Percentiles rank a stretch among this genome's conserved stretches.
Evolutionary conservation across 495 filamentous ascomycete species (phyloP).

Genomic region (Glarea lozoyensis): DNA sequence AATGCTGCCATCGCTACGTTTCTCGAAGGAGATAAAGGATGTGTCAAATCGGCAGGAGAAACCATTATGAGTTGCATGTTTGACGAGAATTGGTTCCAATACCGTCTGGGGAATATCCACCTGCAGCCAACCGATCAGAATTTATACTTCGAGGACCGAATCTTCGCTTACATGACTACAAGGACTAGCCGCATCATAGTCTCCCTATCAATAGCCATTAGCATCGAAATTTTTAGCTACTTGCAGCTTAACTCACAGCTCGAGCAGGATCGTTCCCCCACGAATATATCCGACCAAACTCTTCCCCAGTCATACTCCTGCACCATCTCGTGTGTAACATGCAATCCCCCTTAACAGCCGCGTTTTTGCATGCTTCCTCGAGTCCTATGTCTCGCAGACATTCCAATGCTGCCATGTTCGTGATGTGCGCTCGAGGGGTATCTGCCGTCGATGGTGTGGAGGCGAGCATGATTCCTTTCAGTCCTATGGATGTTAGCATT

Average conservation of each 20-base stretch:
- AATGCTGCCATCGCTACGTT: conserved; percentile 20
- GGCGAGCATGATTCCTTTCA: conserved; percentile 38
- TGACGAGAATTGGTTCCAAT: conserved; percentile 35
- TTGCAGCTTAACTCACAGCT: conserved; percentile 19
- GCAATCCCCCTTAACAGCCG: conserved; percentile 28
- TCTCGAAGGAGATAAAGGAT: conserved; percentile 21
- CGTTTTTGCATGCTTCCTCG: conserved; percentile 30
- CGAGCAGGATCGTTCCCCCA: conserved; percentile 42
- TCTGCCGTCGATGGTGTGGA: conserved; percentile 35
- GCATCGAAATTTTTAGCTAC: neutral
- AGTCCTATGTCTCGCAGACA: conserved; percentile 49
- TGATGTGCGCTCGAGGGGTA: conserved; percentile 45
- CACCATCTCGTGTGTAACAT: conserved; percentile 46
- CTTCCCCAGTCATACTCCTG: conserved; percentile 43
- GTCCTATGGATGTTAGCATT: conserved; percentile 3
- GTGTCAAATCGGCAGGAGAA: conserved; percentile 35
- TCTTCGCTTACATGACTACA: conserved; percentile 31
- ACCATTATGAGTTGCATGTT: conserved; percentile 27
- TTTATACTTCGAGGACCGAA: too few relatives aligned
- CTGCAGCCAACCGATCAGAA: too few relatives aligned
- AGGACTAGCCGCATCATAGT: conserved; percentile 35
- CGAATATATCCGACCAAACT: conserved; percentile 41
- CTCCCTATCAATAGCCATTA: conserved; percentile 20
- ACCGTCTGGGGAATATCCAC: conserved; percentile 37
- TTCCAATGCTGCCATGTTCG: conserved; percentile 42